phyloP scores from a whole-genome alignment of 2,329 filamentous ascomycete genomes.

The Talaromyces sp. region DNA sequence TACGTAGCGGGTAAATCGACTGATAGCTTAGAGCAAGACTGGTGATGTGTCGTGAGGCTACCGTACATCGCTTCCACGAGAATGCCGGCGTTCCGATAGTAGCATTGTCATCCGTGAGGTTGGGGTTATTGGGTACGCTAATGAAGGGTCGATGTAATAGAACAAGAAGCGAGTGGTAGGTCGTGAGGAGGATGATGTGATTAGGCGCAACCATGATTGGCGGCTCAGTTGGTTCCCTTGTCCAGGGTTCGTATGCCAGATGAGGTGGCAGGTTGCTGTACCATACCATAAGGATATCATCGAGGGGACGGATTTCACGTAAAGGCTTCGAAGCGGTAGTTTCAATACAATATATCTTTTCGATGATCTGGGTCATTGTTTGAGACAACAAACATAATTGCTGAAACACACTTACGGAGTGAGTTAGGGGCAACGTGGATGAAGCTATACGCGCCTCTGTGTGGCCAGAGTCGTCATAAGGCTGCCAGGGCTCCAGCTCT shows the following conservation, averaged over 20 bases:
- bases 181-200: slow-evolving; percentile 35
- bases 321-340: slow-evolving; percentile 25
- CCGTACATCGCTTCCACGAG: not conserved
- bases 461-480: not conserved
- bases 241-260: slow-evolving; percentile 27
- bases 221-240: slow-evolving; percentile 3
- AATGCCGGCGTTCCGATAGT: slow-evolving; percentile 3
- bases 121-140: no score
- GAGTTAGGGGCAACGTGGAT: slow-evolving; percentile 7
- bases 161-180: slow-evolving; percentile 49
- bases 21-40: not conserved
- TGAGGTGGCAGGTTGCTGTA: slow-evolving; percentile 28
- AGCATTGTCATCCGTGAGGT: slow-evolving; percentile 32
- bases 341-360: slow-evolving; percentile 37
- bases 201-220: slow-evolving; percentile 28
- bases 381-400: slow-evolving; percentile 39
- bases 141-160: slow-evolving; percentile 52
- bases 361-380: slow-evolving; percentile 44
- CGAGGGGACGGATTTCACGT: slow-evolving; percentile 23
- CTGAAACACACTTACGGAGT: slow-evolving; percentile 42
- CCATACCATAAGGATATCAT: slow-evolving; percentile 31
- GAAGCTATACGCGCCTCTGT: slow-evolving; percentile 16
- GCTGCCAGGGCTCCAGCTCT: slow-evolving; percentile 30
- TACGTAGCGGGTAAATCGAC: not conserved
- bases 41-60: not conserved